phyloP scores from a whole-genome alignment of 768 basidiomycete species.

The Cystobasidium tubakii region DNA sequence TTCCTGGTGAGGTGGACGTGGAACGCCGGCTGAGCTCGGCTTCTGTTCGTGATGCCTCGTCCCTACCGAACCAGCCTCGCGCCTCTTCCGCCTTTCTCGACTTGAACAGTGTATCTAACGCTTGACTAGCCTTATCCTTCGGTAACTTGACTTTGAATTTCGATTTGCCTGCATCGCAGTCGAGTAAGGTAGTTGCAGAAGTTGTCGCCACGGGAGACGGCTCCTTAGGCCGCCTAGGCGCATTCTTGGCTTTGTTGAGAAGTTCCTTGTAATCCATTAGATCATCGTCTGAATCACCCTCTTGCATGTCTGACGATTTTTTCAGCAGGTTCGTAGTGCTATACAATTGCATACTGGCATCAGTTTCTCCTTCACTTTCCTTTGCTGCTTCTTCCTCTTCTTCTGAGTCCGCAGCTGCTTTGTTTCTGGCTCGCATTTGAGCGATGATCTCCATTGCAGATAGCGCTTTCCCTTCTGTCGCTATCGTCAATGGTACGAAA shows the following conservation, averaged over 20 bases:
- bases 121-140: conserved; percentile 2
- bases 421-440: conserved; percentile 1
- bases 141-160: not conserved
- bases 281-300: not conserved
- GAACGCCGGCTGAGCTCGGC: not conserved
- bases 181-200: not conserved
- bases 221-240: not conserved
- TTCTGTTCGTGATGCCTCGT: conserved; percentile 1
- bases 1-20: not conserved
- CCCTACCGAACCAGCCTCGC: conserved; percentile 28
- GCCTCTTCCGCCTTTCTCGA: not conserved
- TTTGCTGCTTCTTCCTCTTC: not conserved
- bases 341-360: not conserved
- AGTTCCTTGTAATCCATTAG: not conserved
- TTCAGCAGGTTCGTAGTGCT: not conserved
- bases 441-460: conserved; percentile 16
- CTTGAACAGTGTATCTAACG: conserved; percentile 16
- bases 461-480: not conserved
- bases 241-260: not conserved
- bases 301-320: not conserved
- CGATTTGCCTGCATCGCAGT: not conserved
- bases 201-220: not conserved
- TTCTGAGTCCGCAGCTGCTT: not conserved
- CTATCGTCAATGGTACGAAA: not conserved
- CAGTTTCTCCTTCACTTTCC: not conserved